Evolutionary conservation across 2,329 filamentous ascomycete species (phyloP), one percentile per base, ranked within the genome.

Genomic region (Colletotrichum ledebouriae): DNA sequence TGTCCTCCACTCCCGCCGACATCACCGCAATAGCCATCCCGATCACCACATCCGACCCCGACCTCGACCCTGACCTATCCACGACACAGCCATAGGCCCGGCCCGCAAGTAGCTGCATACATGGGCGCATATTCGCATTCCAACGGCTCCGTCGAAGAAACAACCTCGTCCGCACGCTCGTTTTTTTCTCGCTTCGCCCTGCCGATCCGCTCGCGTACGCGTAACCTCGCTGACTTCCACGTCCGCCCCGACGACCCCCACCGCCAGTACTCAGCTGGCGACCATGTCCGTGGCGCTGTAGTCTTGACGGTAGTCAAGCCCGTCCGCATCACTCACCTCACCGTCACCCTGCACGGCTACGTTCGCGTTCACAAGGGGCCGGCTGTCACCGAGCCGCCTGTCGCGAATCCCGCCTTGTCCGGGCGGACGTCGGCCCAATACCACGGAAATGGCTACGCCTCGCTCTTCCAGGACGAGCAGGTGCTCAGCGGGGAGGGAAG

Each of bases 391-490:
- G 86, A 86, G 67, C 84, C 85, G 64, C 81, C 85, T 60, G 77
- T 79, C 61, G 73, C 80, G 70, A 82, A 83, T 53, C 80, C 82
- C 6, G 76, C 82, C 22, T 76, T 80, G 22, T 73, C 78, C 76
- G 72, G 78, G 72, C 73, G 79, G 73, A 70, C 78, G 75, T 81
- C 73, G 66, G 74, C 72, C 29, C 85, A 85, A 71, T 93, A 92
- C 75, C 90, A 90, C 75, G 91, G 90, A 73, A 93, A 93, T 81
- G 92, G 92, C 37, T 89, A 93, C 73, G 91, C 90, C n/a, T 91
- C 91, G 47, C 82, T 96, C 52, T 96, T 95, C 75, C 90, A 94
- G 78, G 93, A 96, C 75, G 92, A 96, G 80, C 86, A 90, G 76
- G 90, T 93, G 13, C 81, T 96, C 41, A 94, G 92, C 75, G 92